Percentiles rank a stretch among this genome's conserved stretches.
Conservation (phyloP, 768 basidiomycete genomes). For the Lactifluus hygrophoroides region DNA sequence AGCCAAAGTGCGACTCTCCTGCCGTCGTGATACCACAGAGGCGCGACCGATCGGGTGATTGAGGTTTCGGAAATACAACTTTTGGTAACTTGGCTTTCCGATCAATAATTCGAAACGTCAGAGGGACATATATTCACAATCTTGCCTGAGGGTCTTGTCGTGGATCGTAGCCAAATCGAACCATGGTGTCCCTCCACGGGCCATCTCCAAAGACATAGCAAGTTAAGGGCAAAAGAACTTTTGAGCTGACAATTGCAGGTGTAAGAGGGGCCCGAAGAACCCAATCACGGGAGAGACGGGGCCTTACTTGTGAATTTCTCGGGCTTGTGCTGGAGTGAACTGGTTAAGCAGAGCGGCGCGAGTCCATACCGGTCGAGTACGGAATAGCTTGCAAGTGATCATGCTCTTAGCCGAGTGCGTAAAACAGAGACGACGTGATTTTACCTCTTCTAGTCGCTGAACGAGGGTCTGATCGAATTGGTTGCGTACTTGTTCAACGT, state of each 20-base stretch:
- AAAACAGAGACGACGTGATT: background rate
- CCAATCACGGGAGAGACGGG: background rate
- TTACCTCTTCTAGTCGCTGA: constrained; percentile 47
- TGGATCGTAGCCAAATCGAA: constrained; percentile 87
- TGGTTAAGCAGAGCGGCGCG: constrained; percentile 81
- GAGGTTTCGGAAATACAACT: constrained; percentile 82
- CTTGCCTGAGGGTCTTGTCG: constrained; percentile 61
- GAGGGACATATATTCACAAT: constrained; percentile 44
- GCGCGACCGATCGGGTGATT: constrained; percentile 73
- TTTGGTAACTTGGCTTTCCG: constrained; percentile 61
- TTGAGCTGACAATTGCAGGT: constrained; percentile 45
- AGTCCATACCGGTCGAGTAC: constrained; percentile 80
- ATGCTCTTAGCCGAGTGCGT: background rate
- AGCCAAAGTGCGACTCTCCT: constrained; percentile 36
- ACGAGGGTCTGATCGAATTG: constrained; percentile 49
- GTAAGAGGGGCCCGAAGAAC: background rate
- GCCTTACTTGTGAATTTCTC: constrained; percentile 68
- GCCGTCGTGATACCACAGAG: constrained; percentile 62
- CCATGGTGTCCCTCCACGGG: constrained; percentile 85
- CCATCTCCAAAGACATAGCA: constrained; percentile 91
- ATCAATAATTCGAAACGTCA: background rate
- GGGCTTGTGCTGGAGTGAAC: constrained; percentile 54
- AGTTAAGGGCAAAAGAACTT: constrained; percentile 67
- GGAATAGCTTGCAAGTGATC: constrained; percentile 45
- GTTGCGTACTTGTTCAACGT: constrained; percentile 51